Conservation (phyloP, 2,329 filamentous ascomycete genomes). For the Fusarium brevicatenulatum region DNA sequence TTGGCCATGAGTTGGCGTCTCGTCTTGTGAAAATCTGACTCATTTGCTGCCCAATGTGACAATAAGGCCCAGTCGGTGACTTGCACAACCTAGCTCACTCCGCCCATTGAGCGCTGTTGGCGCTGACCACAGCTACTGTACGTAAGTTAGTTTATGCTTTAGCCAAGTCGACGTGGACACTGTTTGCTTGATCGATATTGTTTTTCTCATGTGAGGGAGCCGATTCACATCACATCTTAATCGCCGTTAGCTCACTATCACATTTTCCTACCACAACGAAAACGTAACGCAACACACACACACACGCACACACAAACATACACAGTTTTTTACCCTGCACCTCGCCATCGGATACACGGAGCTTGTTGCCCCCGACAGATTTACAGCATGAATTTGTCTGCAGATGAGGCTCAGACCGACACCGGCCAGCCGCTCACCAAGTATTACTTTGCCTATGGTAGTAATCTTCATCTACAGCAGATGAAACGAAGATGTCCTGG, state of each 20-base stretch:
- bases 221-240: slow-evolving; percentile 39
- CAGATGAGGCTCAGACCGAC: slow-evolving; percentile 27
- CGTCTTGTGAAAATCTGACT: slow-evolving; percentile 19
- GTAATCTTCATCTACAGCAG: slow-evolving; percentile 57
- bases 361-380: slow-evolving; percentile 38
- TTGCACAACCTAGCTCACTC: slow-evolving; percentile 12
- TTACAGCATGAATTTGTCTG: slow-evolving; percentile 39
- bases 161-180: slow-evolving; percentile 25
- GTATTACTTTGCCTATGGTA: slow-evolving; percentile 60
- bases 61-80: slow-evolving; percentile 8
- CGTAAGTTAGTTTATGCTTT: slow-evolving; percentile 25
- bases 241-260: slow-evolving; percentile 35
- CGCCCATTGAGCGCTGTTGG: slow-evolving; percentile 16
- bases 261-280: slow-evolving; percentile 13
- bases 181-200: slow-evolving; percentile 13
- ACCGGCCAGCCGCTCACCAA: slow-evolving; percentile 42
- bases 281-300: slow-evolving; percentile 17
- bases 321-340: background rate
- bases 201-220: slow-evolving; percentile 35
- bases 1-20: slow-evolving; percentile 35
- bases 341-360: slow-evolving; percentile 39
- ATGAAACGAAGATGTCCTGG: slow-evolving; percentile 57
- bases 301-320: background rate
- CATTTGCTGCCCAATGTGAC: slow-evolving; percentile 44
- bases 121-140: slow-evolving; percentile 20